Percentiles rank a stretch among this genome's conserved stretches.
phyloP scores from a whole-genome alignment of 2,329 filamentous ascomycete species.

The Aspergillus latus region DNA sequence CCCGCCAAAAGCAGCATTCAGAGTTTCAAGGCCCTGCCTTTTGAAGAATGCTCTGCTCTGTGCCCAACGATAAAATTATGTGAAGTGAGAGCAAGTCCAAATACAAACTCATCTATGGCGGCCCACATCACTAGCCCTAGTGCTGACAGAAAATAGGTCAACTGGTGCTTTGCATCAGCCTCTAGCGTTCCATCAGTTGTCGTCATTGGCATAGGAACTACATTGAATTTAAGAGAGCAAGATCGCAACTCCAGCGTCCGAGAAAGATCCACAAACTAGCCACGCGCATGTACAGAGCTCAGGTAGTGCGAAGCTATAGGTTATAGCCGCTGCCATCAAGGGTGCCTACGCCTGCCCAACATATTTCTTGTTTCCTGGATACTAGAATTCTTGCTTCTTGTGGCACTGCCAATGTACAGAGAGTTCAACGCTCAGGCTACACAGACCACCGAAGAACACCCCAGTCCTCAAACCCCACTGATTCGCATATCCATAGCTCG shows the following conservation, averaged over 20 bases:
- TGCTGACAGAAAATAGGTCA: slow-evolving; percentile 6
- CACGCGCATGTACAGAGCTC: background rate
- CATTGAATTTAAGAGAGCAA: background rate
- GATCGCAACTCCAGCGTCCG: background rate
- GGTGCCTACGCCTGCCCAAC: background rate
- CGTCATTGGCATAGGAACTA: too few relatives aligned
- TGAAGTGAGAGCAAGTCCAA: background rate
- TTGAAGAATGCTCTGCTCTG: background rate
- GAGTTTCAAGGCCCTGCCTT: background rate
- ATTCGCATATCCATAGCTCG: slow-evolving; percentile 2
- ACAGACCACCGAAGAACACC: background rate
- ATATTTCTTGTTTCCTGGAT: background rate
- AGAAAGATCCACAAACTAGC: background rate
- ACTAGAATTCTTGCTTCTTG: background rate
- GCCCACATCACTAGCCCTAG: background rate
- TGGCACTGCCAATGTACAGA: background rate
- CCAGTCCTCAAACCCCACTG: background rate
- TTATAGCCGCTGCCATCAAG: slow-evolving; percentile 4
- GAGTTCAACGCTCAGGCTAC: background rate
- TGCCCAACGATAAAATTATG: background rate
- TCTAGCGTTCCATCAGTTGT: background rate
- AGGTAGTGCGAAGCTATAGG: background rate
- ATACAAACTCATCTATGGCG: background rate
- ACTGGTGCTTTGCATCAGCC: background rate
- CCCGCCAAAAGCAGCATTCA: background rate